A percentile compares a stretch with the other conserved stretches of the same genome.
phyloP scores from a whole-genome alignment of 345 rosid genomes.

The Pugionium cornutum region DNA sequence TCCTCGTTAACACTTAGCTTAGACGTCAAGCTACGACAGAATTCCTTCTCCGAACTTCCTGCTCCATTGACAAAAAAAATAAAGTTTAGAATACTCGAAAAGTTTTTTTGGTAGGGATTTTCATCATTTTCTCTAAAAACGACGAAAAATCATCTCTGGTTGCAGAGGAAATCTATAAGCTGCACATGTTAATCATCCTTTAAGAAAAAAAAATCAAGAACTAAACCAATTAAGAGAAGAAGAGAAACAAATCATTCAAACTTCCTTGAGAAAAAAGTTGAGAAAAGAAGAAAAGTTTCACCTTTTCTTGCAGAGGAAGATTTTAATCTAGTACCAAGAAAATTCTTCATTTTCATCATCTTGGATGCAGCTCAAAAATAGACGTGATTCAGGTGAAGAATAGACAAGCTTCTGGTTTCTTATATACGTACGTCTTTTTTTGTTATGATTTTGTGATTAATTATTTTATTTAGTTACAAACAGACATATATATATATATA shows the following conservation, averaged over 20 bases:
- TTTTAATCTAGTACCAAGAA: slow-evolving; percentile 32
- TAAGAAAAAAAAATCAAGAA: background rate
- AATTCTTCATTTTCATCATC: slow-evolving; percentile 40
- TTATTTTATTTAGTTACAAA: slow-evolving; percentile 2
- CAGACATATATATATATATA: background rate
- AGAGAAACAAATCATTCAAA: slow-evolving; percentile 13
- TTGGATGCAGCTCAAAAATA: slow-evolving; percentile 23
- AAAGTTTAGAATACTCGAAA: background rate
- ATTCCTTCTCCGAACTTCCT: slow-evolving; percentile 46
- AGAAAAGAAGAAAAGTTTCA: slow-evolving; percentile 11
- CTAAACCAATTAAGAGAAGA: slow-evolving; percentile 21
- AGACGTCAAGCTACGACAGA: slow-evolving; percentile 40
- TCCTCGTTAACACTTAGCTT: slow-evolving; percentile 67
- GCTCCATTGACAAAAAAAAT: slow-evolving; percentile 32
- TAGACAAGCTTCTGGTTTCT: slow-evolving; percentile 18
- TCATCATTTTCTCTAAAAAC: background rate
- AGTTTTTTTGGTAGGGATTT: background rate
- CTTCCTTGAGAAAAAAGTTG: slow-evolving; percentile 1
- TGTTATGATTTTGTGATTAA: slow-evolving; percentile 23
- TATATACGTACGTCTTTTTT: slow-evolving; percentile 31
- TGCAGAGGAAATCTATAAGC: background rate
- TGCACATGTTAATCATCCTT: background rate
- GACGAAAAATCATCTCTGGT: background rate
- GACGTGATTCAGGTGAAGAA: slow-evolving; percentile 30
- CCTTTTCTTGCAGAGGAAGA: slow-evolving; percentile 46